phyloP scores from a whole-genome alignment of 495 filamentous ascomycete genomes.

The Penicillium psychrofluorescens region DNA sequence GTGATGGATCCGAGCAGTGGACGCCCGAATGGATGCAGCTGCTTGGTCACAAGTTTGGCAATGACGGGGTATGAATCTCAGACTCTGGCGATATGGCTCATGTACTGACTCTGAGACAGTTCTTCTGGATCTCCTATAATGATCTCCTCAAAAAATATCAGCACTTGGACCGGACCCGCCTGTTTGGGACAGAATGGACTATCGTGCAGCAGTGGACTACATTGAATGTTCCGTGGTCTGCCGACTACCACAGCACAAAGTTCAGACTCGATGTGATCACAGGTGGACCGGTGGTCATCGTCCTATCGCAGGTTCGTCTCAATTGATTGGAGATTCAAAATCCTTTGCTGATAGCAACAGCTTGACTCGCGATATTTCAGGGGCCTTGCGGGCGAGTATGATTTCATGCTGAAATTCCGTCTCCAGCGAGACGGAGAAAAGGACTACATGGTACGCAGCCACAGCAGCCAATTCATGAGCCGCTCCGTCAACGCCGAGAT shows the following conservation, averaged over 20 bases:
- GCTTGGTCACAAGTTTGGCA: slow-evolving; percentile 75
- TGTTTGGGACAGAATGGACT: slow-evolving; percentile 79
- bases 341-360: slow-evolving; percentile 15
- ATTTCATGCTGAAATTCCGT: slow-evolving; percentile 71
- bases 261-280: slow-evolving; percentile 65
- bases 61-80: slow-evolving; percentile 56
- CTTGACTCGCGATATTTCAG: slow-evolving; percentile 81
- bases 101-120: slow-evolving; percentile 17
- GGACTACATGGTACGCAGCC: slow-evolving; percentile 79
- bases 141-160: slow-evolving; percentile 81
- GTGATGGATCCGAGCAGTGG: slow-evolving; percentile 88
- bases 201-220: slow-evolving; percentile 81
- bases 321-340: not conserved
- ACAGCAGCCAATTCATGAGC: slow-evolving; percentile 59
- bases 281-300: slow-evolving; percentile 65
- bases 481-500: slow-evolving; percentile 80
- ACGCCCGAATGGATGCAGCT: slow-evolving; percentile 79
- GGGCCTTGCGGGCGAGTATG: slow-evolving; percentile 77
- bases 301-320: slow-evolving; percentile 56
- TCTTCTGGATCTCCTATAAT: slow-evolving; percentile 69
- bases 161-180: slow-evolving; percentile 77
- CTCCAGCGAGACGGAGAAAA: slow-evolving; percentile 73
- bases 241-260: slow-evolving; percentile 77
- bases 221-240: slow-evolving; percentile 75
- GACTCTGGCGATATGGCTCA: not conserved